Evolutionary conservation across 805 yeast species (phyloP).

Genomic region (Yamadazyma paraphyllophila): DNA sequence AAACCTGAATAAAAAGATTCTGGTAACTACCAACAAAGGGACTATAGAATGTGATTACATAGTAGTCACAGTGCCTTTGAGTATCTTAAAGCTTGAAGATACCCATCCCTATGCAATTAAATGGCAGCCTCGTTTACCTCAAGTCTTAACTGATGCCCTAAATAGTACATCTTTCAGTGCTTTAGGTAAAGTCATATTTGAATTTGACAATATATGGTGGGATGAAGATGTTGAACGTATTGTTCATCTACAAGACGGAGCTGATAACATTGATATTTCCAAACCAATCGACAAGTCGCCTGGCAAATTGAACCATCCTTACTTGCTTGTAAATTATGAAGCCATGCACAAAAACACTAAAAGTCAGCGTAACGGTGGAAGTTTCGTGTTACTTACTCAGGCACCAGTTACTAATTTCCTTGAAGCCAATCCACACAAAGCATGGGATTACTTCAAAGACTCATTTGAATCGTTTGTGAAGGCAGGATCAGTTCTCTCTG

Average conservation of each 20-base stretch:
- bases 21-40: constrained; percentile 35
- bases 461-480: constrained; percentile 33
- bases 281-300: constrained; percentile 24
- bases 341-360: constrained; percentile 27
- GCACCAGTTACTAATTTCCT: constrained; percentile 67
- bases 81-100: constrained; percentile 50
- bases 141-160: constrained; percentile 18
- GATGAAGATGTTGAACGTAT: constrained; percentile 45
- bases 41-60: constrained; percentile 48
- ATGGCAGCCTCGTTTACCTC: constrained; percentile 27
- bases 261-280: constrained; percentile 7
- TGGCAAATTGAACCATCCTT: constrained; percentile 56
- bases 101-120: constrained; percentile 43
- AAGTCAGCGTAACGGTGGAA: constrained; percentile 33
- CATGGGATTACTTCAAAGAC: constrained; percentile 62
- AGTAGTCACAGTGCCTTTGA: constrained; percentile 77
- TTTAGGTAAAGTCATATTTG: constrained; percentile 43
- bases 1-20: constrained; percentile 14
- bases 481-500: constrained; percentile 14
- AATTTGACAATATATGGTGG: constrained; percentile 43
- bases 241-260: constrained; percentile 18
- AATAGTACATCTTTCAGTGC: constrained; percentile 34
- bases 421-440: constrained; percentile 47
- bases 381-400: constrained; percentile 66
- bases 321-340: constrained; percentile 59